These are phyloP conservation scores for Capsicum pubescens DNA, from an alignment of 257 asterid species.

Conservation along the genomic window DNA sequence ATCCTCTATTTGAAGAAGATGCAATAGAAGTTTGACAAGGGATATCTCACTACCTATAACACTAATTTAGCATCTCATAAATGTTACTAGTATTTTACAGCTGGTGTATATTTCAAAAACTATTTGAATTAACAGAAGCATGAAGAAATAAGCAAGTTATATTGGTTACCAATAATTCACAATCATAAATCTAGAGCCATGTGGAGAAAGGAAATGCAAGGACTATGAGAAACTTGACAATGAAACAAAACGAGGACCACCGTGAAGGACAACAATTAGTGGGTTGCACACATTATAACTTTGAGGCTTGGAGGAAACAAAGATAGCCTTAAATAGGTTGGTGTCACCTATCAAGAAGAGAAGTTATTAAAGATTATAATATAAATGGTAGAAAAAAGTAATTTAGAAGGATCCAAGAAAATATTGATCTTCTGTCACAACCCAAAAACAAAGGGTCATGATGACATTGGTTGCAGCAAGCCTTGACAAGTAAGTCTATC, in stretches of 20 bases:
- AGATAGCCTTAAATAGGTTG: too few species aligned
- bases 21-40: not conserved
- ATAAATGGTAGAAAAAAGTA: too few species aligned
- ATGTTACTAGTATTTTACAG: not conserved
- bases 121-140: not conserved
- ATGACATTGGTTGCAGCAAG: too few species aligned
- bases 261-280: slow-evolving; percentile 46
- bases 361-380: too few species aligned
- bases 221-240: slow-evolving; percentile 72
- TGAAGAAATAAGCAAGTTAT: slow-evolving; percentile 1
- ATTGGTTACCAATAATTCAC: slow-evolving; percentile 79
- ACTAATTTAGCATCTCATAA: not conserved
- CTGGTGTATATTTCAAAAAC: not conserved
- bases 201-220: slow-evolving; percentile 35
- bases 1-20: slow-evolving; percentile 60
- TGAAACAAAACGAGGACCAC: slow-evolving; percentile 47
- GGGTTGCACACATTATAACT: slow-evolving; percentile 59
- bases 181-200: slow-evolving; percentile 84
- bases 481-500: too few species aligned
- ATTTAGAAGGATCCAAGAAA: too few species aligned
- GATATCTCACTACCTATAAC: not conserved
- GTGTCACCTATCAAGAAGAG: too few species aligned
- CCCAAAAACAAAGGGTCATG: too few species aligned
- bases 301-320: slow-evolving; percentile 71
- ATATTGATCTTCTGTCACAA: too few species aligned